Evolutionary conservation across 139 green algal species (phyloP).

Genomic region (Trebouxia sp.): DNA sequence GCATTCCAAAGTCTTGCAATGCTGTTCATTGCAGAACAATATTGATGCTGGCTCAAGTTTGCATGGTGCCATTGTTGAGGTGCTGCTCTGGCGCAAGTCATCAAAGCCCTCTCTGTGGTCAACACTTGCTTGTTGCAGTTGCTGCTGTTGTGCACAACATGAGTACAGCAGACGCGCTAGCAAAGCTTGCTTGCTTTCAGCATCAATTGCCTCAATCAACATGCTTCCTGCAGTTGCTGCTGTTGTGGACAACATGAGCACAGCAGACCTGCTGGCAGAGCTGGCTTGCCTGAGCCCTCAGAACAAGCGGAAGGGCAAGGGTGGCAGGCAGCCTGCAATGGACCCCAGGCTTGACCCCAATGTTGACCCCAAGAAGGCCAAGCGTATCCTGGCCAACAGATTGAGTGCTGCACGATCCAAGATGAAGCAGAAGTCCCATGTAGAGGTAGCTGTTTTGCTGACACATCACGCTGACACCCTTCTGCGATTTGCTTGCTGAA

Average conservation of each 20-base stretch:
- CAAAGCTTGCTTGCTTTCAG: too few species aligned
- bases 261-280: conserved; percentile 15
- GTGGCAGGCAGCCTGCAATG: conserved; percentile 66
- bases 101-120: too few species aligned
- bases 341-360: conserved; percentile 81
- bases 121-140: too few species aligned
- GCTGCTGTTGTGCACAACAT: too few species aligned
- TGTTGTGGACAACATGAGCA: conserved; percentile 11
- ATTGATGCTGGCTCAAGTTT: too few species aligned
- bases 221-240: not conserved
- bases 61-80: too few species aligned
- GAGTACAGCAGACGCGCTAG: too few species aligned
- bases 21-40: too few species aligned
- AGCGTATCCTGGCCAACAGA: conserved; percentile 81
- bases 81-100: too few species aligned
- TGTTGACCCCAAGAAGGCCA: conserved; percentile 74
- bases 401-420: conserved; percentile 74
- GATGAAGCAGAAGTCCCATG: conserved; percentile 67
- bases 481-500: not conserved
- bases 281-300: conserved; percentile 23
- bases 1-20: too few species aligned
- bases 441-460: conserved; percentile 39
- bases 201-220: not conserved
- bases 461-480: too few species aligned
- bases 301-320: conserved; percentile 65